A percentile compares a stretch with the other conserved stretches of the same genome.
Conservation (phyloP, 768 basidiomycete species). For the Termitomyces sp. region DNA sequence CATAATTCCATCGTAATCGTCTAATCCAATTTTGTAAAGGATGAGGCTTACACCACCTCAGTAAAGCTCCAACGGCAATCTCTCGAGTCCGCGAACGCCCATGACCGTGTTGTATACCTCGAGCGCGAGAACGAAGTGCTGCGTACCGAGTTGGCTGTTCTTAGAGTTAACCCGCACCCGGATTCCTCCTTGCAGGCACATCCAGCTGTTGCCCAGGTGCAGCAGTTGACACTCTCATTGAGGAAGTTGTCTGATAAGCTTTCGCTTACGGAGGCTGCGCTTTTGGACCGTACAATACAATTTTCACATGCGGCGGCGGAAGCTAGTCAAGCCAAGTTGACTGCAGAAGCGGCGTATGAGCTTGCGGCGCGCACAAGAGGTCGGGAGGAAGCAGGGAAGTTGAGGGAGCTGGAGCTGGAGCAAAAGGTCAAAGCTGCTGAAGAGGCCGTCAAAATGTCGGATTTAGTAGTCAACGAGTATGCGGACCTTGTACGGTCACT, state of each 20-base stretch:
- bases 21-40: constrained; percentile 35
- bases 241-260: constrained; percentile 70
- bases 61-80: constrained; percentile 65
- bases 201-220: constrained; percentile 29
- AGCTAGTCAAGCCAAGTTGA: constrained; percentile 35
- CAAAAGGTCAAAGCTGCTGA: constrained; percentile 43
- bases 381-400: constrained; percentile 49
- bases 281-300: constrained; percentile 47
- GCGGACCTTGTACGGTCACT: constrained; percentile 69
- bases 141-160: constrained; percentile 47
- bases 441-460: constrained; percentile 59
- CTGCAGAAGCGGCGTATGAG: constrained; percentile 51
- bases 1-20: constrained; percentile 6
- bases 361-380: constrained; percentile 51
- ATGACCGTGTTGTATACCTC: constrained; percentile 44
- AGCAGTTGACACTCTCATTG: constrained; percentile 64
- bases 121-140: constrained; percentile 60
- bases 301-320: constrained; percentile 41
- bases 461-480: constrained; percentile 67
- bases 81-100: constrained; percentile 45
- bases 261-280: constrained; percentile 51
- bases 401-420: constrained; percentile 47
- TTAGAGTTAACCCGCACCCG: constrained; percentile 52
- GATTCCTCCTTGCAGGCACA: constrained; percentile 24
- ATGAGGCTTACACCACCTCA: constrained; percentile 65